A percentile compares a stretch with the other conserved stretches of the same genome.
These are phyloP conservation scores for Phytophthora nicotianae DNA, from an alignment of 352 stramenopile species.

Conservation along the genomic window DNA sequence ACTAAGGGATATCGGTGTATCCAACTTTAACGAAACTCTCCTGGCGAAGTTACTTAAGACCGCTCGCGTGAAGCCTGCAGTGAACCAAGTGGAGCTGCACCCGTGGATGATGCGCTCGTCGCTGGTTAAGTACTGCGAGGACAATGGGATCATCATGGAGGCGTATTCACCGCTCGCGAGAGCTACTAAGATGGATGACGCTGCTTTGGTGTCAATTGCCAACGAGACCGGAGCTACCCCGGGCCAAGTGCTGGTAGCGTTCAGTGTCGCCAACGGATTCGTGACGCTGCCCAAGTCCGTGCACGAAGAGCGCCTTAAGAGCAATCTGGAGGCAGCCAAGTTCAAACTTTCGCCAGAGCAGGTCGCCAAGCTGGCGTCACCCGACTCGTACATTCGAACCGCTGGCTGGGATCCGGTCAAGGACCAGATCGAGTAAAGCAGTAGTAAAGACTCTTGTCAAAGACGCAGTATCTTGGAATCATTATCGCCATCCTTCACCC, in stretches of 20 bases:
- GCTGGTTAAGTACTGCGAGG: conserved; percentile 64
- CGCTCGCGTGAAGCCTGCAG: conserved; percentile 35
- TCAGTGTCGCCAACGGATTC: neutral
- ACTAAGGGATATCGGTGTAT: conserved; percentile 86
- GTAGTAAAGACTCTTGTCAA: no score
- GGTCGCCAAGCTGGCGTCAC: neutral
- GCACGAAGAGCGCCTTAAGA: neutral
- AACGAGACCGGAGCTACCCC: neutral
- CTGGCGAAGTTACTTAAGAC: conserved; percentile 74
- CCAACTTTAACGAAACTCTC: conserved; percentile 86
- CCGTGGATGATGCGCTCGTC: conserved; percentile 69
- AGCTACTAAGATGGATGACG: neutral
- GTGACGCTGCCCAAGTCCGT: neutral
- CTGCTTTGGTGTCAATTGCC: neutral
- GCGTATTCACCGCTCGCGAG: conserved; percentile 49
- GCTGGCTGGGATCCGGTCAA: neutral
- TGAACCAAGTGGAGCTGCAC: conserved; percentile 86
- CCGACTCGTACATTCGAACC: neutral
- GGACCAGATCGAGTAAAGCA: neutral
- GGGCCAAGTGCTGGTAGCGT: neutral
- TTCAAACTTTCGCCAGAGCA: neutral
- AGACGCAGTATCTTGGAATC: no score
- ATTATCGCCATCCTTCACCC: no score
- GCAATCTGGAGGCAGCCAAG: neutral
- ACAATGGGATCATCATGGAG: conserved; percentile 48